Evolutionary conservation across 768 basidiomycete genomes (phyloP), one percentile per base, ranked within the genome.

Genomic region (Pilatotrama ljubarskyi): DNA sequence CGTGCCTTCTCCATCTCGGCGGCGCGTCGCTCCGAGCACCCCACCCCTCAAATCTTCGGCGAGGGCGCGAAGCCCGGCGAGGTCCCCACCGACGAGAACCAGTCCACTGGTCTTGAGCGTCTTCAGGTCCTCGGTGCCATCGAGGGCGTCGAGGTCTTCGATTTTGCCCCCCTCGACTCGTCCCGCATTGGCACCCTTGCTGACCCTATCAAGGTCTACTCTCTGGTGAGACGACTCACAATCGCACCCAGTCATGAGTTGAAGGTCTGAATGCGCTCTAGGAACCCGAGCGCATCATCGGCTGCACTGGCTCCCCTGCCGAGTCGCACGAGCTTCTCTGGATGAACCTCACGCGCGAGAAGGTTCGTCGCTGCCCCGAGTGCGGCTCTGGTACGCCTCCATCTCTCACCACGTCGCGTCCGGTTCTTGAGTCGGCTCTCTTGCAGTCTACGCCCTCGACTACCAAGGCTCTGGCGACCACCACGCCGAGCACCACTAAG

Each of bases 81-180:
- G 67, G 84, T 93, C 64, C 87, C 94, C 53, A 90, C 90, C 59
- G 91, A 93, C 76, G 80, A 87, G 64, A 84, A 91, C 64, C 96
- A 99, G 77, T 85, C 95, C 15, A 99, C 96, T 67, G 96, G 96
- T 85, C 80, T 98, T 55, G 95, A 98, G 75, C 93, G 96, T 75
- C 85, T 97, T 71, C 93, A 99, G 76, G 78, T 97, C 49, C 77
- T 98, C 53, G 94, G 90, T 70, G 88, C 93, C 62, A 78, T 94
- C 69, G 86, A 93, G 74, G 95, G 95, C 55, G 77, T 94, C 53
- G 87, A 92, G 43, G 84, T 94, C 51, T 99, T 99, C 77, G 94
- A 98, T 73, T 82, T 88, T 70, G 82, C 84, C 59, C 90, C 94
- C 35, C 81, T 97, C 64, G 88, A 93, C 70, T 77, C 94, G 55